Conservation (phyloP, 2,329 filamentous ascomycete species). For the Fusarium phyllophilum region DNA sequence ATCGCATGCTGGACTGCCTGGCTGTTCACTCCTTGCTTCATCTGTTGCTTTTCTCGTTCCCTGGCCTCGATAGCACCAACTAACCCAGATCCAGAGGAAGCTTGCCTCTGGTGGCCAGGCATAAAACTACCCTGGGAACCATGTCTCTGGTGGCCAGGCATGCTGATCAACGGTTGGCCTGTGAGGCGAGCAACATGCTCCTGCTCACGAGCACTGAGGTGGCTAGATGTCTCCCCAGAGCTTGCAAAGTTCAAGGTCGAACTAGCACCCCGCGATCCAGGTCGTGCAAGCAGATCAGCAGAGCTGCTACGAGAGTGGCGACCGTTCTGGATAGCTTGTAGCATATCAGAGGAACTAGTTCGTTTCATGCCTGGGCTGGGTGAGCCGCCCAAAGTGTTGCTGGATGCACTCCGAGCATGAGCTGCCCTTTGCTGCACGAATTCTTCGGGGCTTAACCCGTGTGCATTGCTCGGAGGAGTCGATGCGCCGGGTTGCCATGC, state of each 20-base stretch:
- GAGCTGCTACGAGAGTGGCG: constrained; percentile 57
- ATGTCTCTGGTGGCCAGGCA: constrained; percentile 65
- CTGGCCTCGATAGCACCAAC: constrained; percentile 83
- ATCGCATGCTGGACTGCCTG: constrained; percentile 39
- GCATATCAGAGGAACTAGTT: constrained; percentile 54
- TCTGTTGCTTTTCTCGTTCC: constrained; percentile 79
- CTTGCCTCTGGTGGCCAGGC: constrained; percentile 61
- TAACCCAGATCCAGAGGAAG: constrained; percentile 68
- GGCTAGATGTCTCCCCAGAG: constrained; percentile 55
- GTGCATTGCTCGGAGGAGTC: constrained; percentile 57
- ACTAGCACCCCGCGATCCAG: constrained; percentile 69
- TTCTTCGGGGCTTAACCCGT: constrained; percentile 78
- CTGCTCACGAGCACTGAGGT: constrained; percentile 87
- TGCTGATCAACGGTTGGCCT: constrained; percentile 77
- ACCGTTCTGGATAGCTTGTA: constrained; percentile 22
- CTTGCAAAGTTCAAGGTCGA: constrained; percentile 60
- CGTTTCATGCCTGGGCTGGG: constrained; percentile 51
- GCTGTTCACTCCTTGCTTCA: constrained; percentile 71
- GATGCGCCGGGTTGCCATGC: constrained; percentile 81
- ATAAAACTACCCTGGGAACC: constrained; percentile 66
- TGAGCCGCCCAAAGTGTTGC: constrained; percentile 53
- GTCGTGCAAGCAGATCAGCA: constrained; percentile 59
- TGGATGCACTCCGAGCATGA: constrained; percentile 69
- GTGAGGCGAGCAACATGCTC: constrained; percentile 88
- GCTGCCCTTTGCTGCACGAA: constrained; percentile 82